These are phyloP conservation scores for Xylaria acuta DNA, from an alignment of 495 filamentous ascomycete species.

Conservation along the genomic window DNA sequence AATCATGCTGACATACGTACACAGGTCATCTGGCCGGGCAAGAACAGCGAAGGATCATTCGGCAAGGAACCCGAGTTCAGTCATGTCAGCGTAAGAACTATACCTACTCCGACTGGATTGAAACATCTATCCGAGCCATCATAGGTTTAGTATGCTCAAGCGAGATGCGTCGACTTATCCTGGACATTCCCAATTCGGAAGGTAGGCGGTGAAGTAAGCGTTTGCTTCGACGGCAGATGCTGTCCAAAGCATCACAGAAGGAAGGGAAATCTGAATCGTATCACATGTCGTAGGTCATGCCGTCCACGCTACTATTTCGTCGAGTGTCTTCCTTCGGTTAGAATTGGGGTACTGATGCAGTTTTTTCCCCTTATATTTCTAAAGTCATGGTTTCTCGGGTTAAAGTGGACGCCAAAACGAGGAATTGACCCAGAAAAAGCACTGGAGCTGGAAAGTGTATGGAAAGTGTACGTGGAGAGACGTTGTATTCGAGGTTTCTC, in stretches of 20 bases:
- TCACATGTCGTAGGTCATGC: background rate
- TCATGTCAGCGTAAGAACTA: slow-evolving; percentile 22
- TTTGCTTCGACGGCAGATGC: background rate
- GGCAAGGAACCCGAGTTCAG: slow-evolving; percentile 9
- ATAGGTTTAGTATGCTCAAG: slow-evolving; percentile 15
- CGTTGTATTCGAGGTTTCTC: background rate
- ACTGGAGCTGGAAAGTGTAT: background rate
- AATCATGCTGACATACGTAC: slow-evolving; percentile 11
- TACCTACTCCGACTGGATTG: slow-evolving; percentile 7
- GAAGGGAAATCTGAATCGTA: background rate
- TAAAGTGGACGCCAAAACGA: background rate
- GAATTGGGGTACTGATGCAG: background rate
- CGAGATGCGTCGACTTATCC: slow-evolving; percentile 6
- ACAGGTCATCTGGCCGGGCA: slow-evolving; percentile 15
- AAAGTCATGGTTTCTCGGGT: background rate
- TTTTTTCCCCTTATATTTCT: background rate
- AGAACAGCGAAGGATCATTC: slow-evolving; percentile 17
- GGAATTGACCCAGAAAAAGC: background rate
- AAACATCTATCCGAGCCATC: slow-evolving; percentile 1
- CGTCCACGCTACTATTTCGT: background rate
- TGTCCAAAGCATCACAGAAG: background rate
- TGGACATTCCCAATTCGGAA: slow-evolving; percentile 15
- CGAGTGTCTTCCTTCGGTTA: background rate
- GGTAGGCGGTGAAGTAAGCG: slow-evolving; percentile 10
- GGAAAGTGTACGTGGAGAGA: background rate